phyloP scores from a whole-genome alignment of 129 eudicot species.

The Flaveria robusta region DNA sequence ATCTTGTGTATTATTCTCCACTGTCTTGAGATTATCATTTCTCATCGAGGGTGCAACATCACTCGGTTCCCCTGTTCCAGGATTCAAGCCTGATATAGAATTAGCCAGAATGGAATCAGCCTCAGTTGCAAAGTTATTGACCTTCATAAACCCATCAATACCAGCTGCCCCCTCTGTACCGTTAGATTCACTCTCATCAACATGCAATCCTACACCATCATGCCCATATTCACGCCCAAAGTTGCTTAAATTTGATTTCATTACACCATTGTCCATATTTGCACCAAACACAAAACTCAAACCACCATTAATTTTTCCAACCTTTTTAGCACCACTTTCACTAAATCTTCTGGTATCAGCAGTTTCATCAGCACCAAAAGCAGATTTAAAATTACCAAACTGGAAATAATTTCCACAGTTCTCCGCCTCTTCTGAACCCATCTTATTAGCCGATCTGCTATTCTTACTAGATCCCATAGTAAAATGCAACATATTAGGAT shows the following conservation, averaged over 20 bases:
- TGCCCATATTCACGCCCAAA: conserved; percentile 24
- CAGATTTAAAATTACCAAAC: conserved; percentile 25
- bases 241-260: conserved; percentile 13
- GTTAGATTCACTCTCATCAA: conserved; percentile 18
- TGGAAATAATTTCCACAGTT: conserved; percentile 14
- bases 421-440: conserved; percentile 19
- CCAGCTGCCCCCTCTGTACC: conserved; percentile 26
- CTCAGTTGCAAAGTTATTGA: background rate
- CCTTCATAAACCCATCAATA: conserved; percentile 27
- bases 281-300: conserved; percentile 40
- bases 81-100: conserved; percentile 28
- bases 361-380: conserved; percentile 25
- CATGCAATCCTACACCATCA: conserved; percentile 22
- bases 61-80: conserved; percentile 18
- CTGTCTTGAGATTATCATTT: conserved; percentile 28
- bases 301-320: conserved; percentile 27
- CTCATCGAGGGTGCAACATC: conserved; percentile 8
- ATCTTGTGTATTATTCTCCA: conserved; percentile 26
- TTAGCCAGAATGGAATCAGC: conserved; percentile 26
- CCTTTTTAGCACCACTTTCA: conserved; percentile 17
- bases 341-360: conserved; percentile 5
- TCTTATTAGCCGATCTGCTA: conserved; percentile 14
- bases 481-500: conserved; percentile 29
- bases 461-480: conserved; percentile 16
- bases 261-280: conserved; percentile 24